Conservation (phyloP, 208 protist genomes). For the Wallacemonas sp. region DNA sequence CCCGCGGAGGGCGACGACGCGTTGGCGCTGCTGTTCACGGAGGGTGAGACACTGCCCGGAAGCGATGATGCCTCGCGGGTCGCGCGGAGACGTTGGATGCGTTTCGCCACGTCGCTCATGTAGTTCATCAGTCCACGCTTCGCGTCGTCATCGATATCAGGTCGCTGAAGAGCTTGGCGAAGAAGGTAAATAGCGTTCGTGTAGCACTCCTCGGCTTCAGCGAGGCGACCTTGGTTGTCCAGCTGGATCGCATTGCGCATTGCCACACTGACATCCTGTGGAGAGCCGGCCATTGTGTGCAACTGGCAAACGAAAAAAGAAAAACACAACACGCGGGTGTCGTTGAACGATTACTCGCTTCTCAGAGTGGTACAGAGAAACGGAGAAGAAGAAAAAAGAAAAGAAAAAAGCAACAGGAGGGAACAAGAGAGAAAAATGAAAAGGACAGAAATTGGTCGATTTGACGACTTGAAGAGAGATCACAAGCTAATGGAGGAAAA, state of each 20-base stretch:
- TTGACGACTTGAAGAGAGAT: too few relatives aligned
- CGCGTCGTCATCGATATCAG: slow-evolving; percentile 33
- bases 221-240: slow-evolving; percentile 43
- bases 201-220: slow-evolving; percentile 78
- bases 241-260: slow-evolving; percentile 62
- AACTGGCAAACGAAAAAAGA: neutral
- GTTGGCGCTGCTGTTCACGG: too few relatives aligned
- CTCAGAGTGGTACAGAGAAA: neutral
- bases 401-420: neutral
- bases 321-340: too few relatives aligned
- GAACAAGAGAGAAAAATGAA: neutral
- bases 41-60: too few relatives aligned
- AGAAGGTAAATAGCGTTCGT: slow-evolving; percentile 55
- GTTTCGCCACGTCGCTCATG: slow-evolving; percentile 63
- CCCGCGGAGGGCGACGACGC: neutral
- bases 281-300: neutral
- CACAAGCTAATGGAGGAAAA: too few relatives aligned
- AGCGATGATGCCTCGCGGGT: slow-evolving; percentile 4
- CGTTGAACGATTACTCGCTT: too few relatives aligned
- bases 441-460: too few relatives aligned
- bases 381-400: neutral
- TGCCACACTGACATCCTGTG: slow-evolving; percentile 1
- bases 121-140: slow-evolving; percentile 50
- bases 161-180: slow-evolving; percentile 33
- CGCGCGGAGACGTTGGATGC: slow-evolving; percentile 50